Evolutionary conservation across 306 rosid species (phyloP).

Genomic region (Vigna reflexopilosa): DNA sequence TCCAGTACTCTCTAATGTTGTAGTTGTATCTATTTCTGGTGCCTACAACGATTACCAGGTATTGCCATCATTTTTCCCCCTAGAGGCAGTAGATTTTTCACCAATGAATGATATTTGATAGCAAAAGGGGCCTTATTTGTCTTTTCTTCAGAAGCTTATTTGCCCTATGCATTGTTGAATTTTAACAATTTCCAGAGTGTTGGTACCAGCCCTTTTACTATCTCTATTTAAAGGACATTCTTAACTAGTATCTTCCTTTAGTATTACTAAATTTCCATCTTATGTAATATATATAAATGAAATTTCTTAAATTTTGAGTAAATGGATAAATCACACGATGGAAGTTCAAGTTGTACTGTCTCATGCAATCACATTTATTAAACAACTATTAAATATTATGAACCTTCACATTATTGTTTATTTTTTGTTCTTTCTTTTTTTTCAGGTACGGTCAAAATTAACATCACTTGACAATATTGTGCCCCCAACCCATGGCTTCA

Average conservation of each 20-base stretch:
- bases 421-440: constrained; percentile 41
- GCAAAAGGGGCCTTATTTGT: constrained; percentile 38
- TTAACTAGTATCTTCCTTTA: constrained; percentile 1
- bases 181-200: constrained; percentile 36
- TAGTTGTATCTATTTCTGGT: constrained; percentile 89
- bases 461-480: constrained; percentile 91
- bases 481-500: constrained; percentile 96
- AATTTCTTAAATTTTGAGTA: constrained; percentile 4
- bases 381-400: constrained; percentile 29
- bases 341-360: constrained; percentile 21
- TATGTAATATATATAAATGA: constrained; percentile 33
- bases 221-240: constrained; percentile 15
- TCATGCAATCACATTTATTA: constrained; percentile 36
- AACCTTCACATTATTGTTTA: constrained; percentile 35
- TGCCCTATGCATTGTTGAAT: constrained; percentile 12
- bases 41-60: constrained; percentile 96
- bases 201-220: constrained; percentile 3
- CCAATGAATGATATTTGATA: constrained; percentile 28
- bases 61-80: constrained; percentile 27
- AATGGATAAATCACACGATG: constrained; percentile 15
- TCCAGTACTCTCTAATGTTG: constrained; percentile 80
- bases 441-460: constrained; percentile 81
- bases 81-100: constrained; percentile 27
- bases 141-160: constrained; percentile 19
- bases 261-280: background rate